These are phyloP conservation scores for Crataegus laevigata DNA, from an alignment of 306 rosid genomes.

Conservation along the genomic window DNA sequence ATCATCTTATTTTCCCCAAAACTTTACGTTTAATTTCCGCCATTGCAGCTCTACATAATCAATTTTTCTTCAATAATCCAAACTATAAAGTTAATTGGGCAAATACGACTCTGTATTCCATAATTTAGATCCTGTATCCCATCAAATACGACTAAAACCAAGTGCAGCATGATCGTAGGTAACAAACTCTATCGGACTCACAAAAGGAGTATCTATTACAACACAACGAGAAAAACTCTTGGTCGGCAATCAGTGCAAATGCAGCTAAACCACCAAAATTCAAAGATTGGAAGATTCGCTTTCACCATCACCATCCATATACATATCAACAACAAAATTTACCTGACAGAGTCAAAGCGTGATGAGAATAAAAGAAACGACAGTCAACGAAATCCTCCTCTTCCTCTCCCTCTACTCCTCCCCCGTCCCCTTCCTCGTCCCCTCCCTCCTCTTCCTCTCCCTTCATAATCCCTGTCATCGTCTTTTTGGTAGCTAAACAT, in stretches of 20 bases:
- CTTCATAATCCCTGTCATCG: conserved; percentile 21
- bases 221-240: too few relatives aligned
- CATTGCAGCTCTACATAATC: too few relatives aligned
- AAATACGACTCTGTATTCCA: too few relatives aligned
- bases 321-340: background rate
- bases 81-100: too few relatives aligned
- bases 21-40: background rate
- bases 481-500: conserved; percentile 66
- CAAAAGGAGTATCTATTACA: too few relatives aligned
- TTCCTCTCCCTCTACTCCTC: conserved; percentile 22
- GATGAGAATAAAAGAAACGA: background rate
- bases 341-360: background rate
- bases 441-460: conserved; percentile 33
- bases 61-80: too few relatives aligned
- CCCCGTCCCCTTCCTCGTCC: conserved; percentile 39
- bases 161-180: too few relatives aligned
- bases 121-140: too few relatives aligned
- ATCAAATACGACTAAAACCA: too few relatives aligned
- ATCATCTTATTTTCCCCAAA: background rate
- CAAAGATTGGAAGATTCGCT: background rate
- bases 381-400: conserved; percentile 21
- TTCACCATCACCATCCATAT: background rate
- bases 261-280: background rate
- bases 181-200: too few relatives aligned
- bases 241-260: background rate